Base-by-base conservation (phyloP, 1,284 basidiomycete genomes). In the Puccinia horiana region DNA sequence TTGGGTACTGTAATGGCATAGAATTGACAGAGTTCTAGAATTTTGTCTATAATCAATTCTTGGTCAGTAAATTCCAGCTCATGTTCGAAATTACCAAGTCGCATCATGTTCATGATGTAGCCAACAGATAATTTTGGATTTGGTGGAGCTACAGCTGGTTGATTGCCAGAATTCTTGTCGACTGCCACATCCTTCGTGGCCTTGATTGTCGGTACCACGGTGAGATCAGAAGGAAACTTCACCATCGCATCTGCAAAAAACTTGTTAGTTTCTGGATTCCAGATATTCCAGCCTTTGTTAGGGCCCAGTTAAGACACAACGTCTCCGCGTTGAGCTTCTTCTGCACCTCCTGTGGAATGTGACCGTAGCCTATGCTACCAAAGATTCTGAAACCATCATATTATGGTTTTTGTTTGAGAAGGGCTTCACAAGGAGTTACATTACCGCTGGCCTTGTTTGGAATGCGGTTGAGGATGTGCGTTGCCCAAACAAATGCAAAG, bases 11-110 rank as follows among this genome's bases (percentile, higher is more conserved):
- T 6, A 23, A 42, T n/a, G 23, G 23, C 3, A 40, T 40, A 69
- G n/a, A 69, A 69, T 35, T 69, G 65, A n/a, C 65, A 69, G 5
- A n/a, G 23, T 35, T n/a, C 65, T n/a, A n/a, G n/a, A n/a, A n/a
- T n/a, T n/a, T n/a, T n/a, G n/a, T n/a, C n/a, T 11, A 69, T n/a
- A n/a, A 69, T 69, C 37, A 69, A 8, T 40, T 69, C 14, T 69
- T 69, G 65, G 14, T n/a, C 12, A 8, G 12, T 20, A 29, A 69
- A 42, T 9, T n/a, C 35, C 5, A 37, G 6, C 23, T 69, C 65
- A 2, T 42, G 5, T 8, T 6, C 23, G 23, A 69, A 69, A 69
- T 69, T 35, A 14, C 65, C 65, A 5, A 69, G 37, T n/a, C n/a
- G 2, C 12, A 40, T 23, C 26, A 67, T 67, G 9, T n/a, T 29